Base-by-base conservation (phyloP, 2,329 filamentous ascomycete genomes). In the Furcasterigmium furcatum region DNA sequence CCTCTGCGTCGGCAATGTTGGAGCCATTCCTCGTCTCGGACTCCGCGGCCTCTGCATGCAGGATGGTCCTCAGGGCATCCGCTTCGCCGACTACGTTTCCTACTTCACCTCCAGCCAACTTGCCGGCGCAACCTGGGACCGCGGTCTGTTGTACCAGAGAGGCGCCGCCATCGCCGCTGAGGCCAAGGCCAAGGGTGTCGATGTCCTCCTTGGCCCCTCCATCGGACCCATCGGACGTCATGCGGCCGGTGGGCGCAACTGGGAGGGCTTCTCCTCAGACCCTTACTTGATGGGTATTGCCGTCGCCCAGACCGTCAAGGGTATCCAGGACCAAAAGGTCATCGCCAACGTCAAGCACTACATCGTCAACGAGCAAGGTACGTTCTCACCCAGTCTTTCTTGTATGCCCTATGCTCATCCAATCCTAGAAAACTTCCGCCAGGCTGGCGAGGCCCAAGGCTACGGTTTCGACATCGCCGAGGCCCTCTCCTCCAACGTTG, bases 321-420 rank as follows among this genome's bases (percentile, higher is more conserved):
- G 91, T 49, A 91, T 95, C 38, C 91, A 95, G 62, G 80, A 85
- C 58, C 82, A 84, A 13, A 89, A 89, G 61, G 80, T 92, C 44
- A 86, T 95, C 66, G 89, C 91, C 49, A 91, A 86, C 57, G 85
- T 86, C 39, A 92, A 91, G 73, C 87, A 91, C 60, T 86, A 73
- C 60, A 79, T 89, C 47, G 77, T 70, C 41, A 88, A 91, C 55
- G 87, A 89, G 66, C 88, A 91, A 68, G 65, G 65, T 66, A 55
- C 43, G 54, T n/a, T 8, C 7, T n/a, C 43, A n/a, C n/a, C n/a
- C n/a, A n/a, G n/a, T n/a, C n/a, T n/a, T n/a, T n/a, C n/a, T n/a
- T n/a, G n/a, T n/a, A n/a, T n/a, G n/a, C n/a, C n/a, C n/a, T n/a
- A 61, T 2, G 14, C 13, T 35, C 16, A 18, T 8, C 7, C 32